These are phyloP conservation scores for Hymenoscyphus infarciens DNA, from an alignment of 2,329 filamentous ascomycete genomes.

Conservation along the genomic window DNA sequence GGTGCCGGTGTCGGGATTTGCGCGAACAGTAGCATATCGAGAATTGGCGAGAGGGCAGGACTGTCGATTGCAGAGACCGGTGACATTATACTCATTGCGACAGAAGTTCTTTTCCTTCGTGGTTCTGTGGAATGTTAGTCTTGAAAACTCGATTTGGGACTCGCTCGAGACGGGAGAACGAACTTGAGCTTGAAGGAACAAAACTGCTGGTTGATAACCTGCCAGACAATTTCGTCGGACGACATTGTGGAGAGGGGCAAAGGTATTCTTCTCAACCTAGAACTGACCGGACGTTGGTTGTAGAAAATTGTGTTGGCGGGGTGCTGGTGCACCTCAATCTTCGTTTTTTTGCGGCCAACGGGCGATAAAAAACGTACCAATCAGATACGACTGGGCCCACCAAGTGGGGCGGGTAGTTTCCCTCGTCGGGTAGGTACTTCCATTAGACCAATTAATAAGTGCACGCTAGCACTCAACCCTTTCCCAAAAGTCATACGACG, in stretches of 20 bases:
- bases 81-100: constrained; percentile 89
- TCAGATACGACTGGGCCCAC: too few species aligned
- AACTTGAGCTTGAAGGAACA: constrained; percentile 94
- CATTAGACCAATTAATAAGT: too few species aligned
- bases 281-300: neutral
- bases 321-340: too few species aligned
- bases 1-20: constrained; percentile 72
- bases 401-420: too few species aligned
- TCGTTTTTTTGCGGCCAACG: too few species aligned
- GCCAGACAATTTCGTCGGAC: constrained; percentile 96
- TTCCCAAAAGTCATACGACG: too few species aligned
- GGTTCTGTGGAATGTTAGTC: constrained; percentile 50
- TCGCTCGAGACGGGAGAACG: constrained; percentile 37
- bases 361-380: too few species aligned
- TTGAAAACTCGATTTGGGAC: neutral
- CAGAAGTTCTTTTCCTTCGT: constrained; percentile 91
- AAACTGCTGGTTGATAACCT: constrained; percentile 92
- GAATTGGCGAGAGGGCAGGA: constrained; percentile 89
- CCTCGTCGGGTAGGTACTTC: too few species aligned
- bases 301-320: too few species aligned
- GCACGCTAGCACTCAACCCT: too few species aligned
- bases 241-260: constrained; percentile 54
- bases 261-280: neutral
- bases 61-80: constrained; percentile 78
- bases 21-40: constrained; percentile 86